Conservation (phyloP, 805 yeast species). For the Metschnikowia kunwiensis region DNA sequence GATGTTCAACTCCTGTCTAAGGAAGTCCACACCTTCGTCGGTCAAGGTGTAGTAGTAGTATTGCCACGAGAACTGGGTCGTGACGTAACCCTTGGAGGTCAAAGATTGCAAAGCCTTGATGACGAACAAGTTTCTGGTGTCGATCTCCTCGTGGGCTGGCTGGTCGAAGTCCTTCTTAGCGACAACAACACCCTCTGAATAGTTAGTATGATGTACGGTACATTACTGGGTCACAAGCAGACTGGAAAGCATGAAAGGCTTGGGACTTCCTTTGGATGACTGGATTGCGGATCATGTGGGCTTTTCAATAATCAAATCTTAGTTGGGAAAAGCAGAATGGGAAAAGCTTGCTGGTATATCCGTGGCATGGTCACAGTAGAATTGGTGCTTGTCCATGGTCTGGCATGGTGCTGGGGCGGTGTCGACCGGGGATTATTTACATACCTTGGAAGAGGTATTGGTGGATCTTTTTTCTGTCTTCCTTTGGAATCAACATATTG, state of each 20-base stretch:
- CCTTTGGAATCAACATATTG: conserved; percentile 97
- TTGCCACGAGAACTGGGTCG: conserved; percentile 99
- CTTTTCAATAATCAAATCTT: no score
- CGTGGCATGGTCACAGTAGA: no score
- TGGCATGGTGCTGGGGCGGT: conserved; percentile 1
- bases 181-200: conserved; percentile 96
- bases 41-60: conserved; percentile 99
- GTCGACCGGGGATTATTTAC: conserved; percentile 32
- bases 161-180: conserved; percentile 99
- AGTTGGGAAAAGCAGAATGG: no score
- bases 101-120: conserved; percentile 99
- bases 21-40: conserved; percentile 98
- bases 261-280: no score
- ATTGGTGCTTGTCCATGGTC: no score
- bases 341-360: no score
- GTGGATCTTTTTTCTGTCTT: conserved; percentile 99
- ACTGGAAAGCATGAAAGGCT: no score
- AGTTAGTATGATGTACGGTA: conserved; percentile 15
- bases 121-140: conserved; percentile 94
- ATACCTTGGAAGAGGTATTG: conserved; percentile 97
- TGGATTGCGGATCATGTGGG: no score
- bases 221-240: no score
- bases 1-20: conserved; percentile 96
- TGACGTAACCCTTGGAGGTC: conserved; percentile 97
- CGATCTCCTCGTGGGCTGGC: conserved; percentile 97